Evolutionary conservation across 2,329 filamentous ascomycete species (phyloP).

Genomic region (Endocalyx cinctus): DNA sequence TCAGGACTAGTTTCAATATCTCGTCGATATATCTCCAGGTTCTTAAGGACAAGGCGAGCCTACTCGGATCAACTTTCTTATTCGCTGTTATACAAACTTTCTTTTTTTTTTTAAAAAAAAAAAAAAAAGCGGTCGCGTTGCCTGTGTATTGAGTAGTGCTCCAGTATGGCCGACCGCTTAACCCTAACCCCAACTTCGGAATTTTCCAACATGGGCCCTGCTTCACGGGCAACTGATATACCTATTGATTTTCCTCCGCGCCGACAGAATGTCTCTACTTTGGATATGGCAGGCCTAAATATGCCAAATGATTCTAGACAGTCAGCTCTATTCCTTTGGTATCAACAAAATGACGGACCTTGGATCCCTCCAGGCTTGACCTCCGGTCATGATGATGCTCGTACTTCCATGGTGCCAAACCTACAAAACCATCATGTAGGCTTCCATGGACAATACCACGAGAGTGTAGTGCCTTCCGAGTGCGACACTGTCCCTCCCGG

Average conservation of each 20-base stretch:
- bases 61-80: too few relatives aligned
- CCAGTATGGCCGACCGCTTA: slow-evolving; percentile 13
- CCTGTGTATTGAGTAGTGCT: slow-evolving; percentile 2
- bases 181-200: slow-evolving; percentile 15
- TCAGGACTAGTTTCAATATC: too few relatives aligned
- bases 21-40: too few relatives aligned
- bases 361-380: slow-evolving; percentile 36
- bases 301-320: too few relatives aligned
- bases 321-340: too few relatives aligned
- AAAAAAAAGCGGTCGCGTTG: slow-evolving; percentile 1
- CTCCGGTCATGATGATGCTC: slow-evolving; percentile 26
- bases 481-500: slow-evolving; percentile 31
- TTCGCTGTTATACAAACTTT: too few relatives aligned
- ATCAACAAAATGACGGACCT: slow-evolving; percentile 34
- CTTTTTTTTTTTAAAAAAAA: too few relatives aligned
- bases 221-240: slow-evolving; percentile 15
- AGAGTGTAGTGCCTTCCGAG: slow-evolving; percentile 31
- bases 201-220: slow-evolving; percentile 13
- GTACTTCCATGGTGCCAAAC: slow-evolving; percentile 20
- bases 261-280: slow-evolving; percentile 10
- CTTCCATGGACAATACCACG: slow-evolving; percentile 30
- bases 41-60: too few relatives aligned
- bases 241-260: slow-evolving; percentile 11
- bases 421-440: slow-evolving; percentile 16
- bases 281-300: too few relatives aligned